Base-by-base conservation (phyloP, 192 early-diverging fungal genomes). In the Allomyces arbusculus region DNA sequence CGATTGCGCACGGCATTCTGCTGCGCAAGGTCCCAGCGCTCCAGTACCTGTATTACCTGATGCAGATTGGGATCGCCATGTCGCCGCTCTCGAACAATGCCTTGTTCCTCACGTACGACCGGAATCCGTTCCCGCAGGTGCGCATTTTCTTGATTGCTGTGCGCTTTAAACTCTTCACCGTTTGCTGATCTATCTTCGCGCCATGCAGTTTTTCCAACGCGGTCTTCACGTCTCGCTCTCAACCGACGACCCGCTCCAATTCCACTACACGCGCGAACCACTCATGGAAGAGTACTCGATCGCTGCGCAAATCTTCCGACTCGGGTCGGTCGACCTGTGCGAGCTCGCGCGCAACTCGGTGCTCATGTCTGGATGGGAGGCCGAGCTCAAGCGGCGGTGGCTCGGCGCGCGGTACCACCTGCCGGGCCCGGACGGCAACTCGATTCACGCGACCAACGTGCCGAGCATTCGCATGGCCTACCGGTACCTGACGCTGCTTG, bases 21-120 rank as follows among this genome's bases (percentile, higher is more conserved):
- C 72, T 97, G 62, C 84, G 94, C 33, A 97, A 97, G 68, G 91
- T 94, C 7, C 94, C 94, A 3, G 94, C 87, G 0, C 74, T 97
- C 33, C 91, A 97, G 75, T 97, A 97, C 69, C 79, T 97, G 68
- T 95, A 84, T 74, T 97, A 97, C 69, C 72, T 97, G 65, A 86
- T 91, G 71, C 94, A 97, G 69, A 91, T 97, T 61, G 91, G 91
- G 23, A 87, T 97, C 68, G 91, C 94, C 66, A 94, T 97, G 94
- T 91, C 89, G 14, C 94, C 94, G 23, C 79, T 97, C 4, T 93
- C 91, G 28, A 97, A 97, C 80, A 97, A 97, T 72, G 91, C 94
- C 2, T 75, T 97, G 28, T 97, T 97, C 71, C 75, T 97, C 63
- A 88, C 85, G 23, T 93, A 91, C 69, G 91, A 97, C 73, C 80